Evolutionary conservation across 768 basidiomycete genomes (phyloP), one percentile per base, ranked within the genome.

Genomic region (Asterophora parasitica): DNA sequence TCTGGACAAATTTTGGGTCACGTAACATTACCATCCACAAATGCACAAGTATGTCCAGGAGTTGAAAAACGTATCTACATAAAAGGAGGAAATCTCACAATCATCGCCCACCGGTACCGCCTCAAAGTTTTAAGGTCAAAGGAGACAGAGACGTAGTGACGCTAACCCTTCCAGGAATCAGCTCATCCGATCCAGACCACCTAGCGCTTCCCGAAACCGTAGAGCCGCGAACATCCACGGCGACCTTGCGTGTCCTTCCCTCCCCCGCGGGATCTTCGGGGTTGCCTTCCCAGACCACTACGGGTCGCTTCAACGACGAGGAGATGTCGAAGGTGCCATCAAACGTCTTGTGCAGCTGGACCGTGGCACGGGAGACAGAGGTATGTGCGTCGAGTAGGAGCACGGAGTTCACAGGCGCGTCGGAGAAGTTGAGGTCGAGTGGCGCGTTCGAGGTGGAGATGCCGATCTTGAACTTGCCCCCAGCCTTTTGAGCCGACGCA

Each of bases 231-330:
- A 13, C 3, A 1, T 7, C 34, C 12, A 50, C 13, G 5, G 45
- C 40, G 1, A 58, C 44, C n/a, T 32, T 43, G 17, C 60, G 47
- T 20, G 46, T 43, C 11, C 60, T 50, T 4, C 53, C 53, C 26
- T 49, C 48, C 2, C 59, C 57, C 7, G 41, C 48, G 4, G 60
- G 60, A 47, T 61, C 60, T 16, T 53, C 48, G 5, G 30, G 50
- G 10, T 38, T 41, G 4, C 16, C 8, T 15, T 55, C 49, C 3
- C 44, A n/a, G 7, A 12, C 4, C 4, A 56, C 27, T 1, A 15
- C 16, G 4, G 49, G 50, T 2, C 37, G 49, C 6, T 23, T 38
- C 11, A 53, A 27, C 7, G 54, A 53, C 8, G 58, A 49, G 20
- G 28, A 17, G 5, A 51, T 35, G 8, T 36, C 30, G 48, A 57